Percentiles rank a stretch among this genome's conserved stretches.
Conservation (phyloP, 208 protist genomes). For the Entamoeba invadens region DNA sequence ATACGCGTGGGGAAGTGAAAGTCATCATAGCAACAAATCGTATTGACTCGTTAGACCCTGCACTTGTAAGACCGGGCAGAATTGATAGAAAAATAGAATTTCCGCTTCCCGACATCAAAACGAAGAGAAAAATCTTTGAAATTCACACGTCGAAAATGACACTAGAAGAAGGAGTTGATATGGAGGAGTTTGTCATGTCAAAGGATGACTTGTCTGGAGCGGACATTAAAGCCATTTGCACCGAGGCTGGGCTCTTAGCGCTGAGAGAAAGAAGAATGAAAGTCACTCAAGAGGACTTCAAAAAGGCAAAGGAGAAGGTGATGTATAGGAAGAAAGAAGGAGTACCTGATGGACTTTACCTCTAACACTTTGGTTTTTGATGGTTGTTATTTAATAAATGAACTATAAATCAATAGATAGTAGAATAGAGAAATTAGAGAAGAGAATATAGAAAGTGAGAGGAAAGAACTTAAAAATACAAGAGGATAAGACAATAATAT, state of each 20-base stretch:
- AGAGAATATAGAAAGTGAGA: no score
- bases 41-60: conserved; percentile 97
- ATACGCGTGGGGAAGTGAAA: conserved; percentile 96
- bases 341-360: conserved; percentile 73
- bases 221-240: conserved; percentile 99
- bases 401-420: no score
- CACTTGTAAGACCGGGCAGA: conserved; percentile 91
- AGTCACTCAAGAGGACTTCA: conserved; percentile 92
- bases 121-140: conserved; percentile 93
- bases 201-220: conserved; percentile 98
- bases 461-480: no score
- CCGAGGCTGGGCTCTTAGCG: conserved; percentile 95
- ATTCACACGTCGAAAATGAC: conserved; percentile 98
- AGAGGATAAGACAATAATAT: no score
- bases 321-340: conserved; percentile 94
- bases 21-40: conserved; percentile 99
- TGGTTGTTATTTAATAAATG: no score
- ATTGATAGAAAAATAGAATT: conserved; percentile 99
- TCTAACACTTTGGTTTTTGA: no score
- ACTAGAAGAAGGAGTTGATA: conserved; percentile 85
- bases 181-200: conserved; percentile 95
- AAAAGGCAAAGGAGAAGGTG: conserved; percentile 95
- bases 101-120: conserved; percentile 92
- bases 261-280: conserved; percentile 95
- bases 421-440: no score